Base-by-base conservation (phyloP, 208 protist genomes). In the Naegleria fowleri region DNA sequence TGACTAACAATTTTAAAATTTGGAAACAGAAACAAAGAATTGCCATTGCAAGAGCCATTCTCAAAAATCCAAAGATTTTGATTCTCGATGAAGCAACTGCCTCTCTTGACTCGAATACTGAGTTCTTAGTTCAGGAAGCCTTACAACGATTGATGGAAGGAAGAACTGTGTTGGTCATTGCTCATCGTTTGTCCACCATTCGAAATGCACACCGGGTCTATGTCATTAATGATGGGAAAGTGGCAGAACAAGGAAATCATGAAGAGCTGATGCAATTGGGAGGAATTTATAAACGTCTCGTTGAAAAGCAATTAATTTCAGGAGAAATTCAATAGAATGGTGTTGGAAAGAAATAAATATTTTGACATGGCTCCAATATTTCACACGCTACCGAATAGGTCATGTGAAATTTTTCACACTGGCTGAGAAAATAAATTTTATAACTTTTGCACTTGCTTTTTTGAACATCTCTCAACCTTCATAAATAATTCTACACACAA, bases 11-110 rank as follows among this genome's bases (percentile, higher is more conserved):
- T n/a, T n/a, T n/a, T n/a, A n/a, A n/a, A n/a, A n/a, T n/a, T n/a
- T n/a, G n/a, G n/a, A n/a, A n/a, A n/a, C n/a, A 67, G 19, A 95
- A 94, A 90, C 98, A 99, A 94, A 93, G 97, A 5, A 91, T 99
- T 39, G 96, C 96, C 22, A 95, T 99, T 51, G 97, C 97, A 33
- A 94, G 96, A 15, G 94, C 94, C 40, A 22, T 92, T 19, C 92
- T 94, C 5, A 89, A 88, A 59, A 75, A 91, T 25, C 89, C 91
- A 48, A 38, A 67, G 88, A 40, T 93, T 83, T 58, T 96, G 90
- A 33, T 96, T 92, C 36, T 88, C 76, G 93, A 94, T 83, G 93
- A 94, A 90, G 90, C 91, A 1, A 93, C 93, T 9, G 86, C 59
- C 0, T 91, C 92, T 4, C 85, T 94, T 4, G 93, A 94, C 48